phyloP scores from a whole-genome alignment of 1,284 basidiomycete species.

The Anthracocystis panici-leucophaei region DNA sequence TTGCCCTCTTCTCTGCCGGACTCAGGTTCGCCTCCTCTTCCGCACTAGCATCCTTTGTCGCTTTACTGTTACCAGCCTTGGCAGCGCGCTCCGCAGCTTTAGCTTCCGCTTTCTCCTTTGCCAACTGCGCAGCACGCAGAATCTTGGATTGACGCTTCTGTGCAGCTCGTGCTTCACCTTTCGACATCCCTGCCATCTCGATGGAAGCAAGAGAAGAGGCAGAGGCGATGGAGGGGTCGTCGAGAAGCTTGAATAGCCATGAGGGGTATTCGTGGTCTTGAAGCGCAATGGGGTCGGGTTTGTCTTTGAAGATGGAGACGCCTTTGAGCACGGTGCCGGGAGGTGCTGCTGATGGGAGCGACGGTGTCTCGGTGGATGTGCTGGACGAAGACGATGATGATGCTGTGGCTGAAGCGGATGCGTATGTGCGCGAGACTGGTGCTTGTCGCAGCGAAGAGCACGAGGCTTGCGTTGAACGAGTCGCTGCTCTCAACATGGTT shows the following conservation, averaged over 20 bases:
- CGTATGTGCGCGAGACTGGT: conserved; percentile 21
- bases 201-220: conserved; percentile 55
- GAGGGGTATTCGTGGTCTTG: conserved; percentile 87
- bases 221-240: conserved; percentile 54
- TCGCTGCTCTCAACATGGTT: conserved; percentile 19
- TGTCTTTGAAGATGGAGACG: conserved; percentile 84
- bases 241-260: conserved; percentile 87
- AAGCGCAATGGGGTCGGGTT: conserved; percentile 81
- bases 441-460: conserved; percentile 23
- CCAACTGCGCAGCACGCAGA: conserved; percentile 49
- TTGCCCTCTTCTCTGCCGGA: conserved; percentile 11
- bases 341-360: conserved; percentile 60
- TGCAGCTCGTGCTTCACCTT: conserved; percentile 64
- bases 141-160: conserved; percentile 60
- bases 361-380: conserved; percentile 20
- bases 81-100: conserved; percentile 51
- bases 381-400: conserved; percentile 18
- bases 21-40: conserved; percentile 12
- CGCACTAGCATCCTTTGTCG: neutral
- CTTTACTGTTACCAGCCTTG: conserved; percentile 3
- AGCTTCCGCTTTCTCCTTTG: conserved; percentile 48
- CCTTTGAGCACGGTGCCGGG: conserved; percentile 81
- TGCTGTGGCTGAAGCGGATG: conserved; percentile 22
- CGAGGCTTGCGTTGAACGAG: conserved; percentile 21
- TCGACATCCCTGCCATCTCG: conserved; percentile 63